phyloP scores from a whole-genome alignment of 495 filamentous ascomycete genomes.

The Annulohypoxylon maeteangense region DNA sequence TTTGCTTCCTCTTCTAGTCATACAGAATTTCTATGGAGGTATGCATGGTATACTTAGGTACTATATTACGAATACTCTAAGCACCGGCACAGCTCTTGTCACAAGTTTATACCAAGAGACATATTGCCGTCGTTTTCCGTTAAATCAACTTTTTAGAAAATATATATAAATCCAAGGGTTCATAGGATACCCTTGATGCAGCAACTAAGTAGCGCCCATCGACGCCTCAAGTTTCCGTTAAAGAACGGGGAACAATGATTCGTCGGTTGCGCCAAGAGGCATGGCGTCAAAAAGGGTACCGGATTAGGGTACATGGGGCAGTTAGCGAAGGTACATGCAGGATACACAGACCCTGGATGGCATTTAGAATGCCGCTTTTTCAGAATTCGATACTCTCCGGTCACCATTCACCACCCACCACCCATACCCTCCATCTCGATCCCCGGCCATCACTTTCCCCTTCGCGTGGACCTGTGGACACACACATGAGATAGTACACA shows the following conservation, averaged over 20 bases:
- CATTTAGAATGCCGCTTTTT: slow-evolving; percentile 43
- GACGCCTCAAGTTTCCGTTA: slow-evolving; percentile 12
- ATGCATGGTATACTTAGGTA: too few relatives aligned
- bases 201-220: slow-evolving; percentile 2
- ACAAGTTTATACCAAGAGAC: slow-evolving; percentile 1
- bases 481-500: slow-evolving; percentile 25
- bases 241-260: slow-evolving; percentile 24
- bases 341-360: slow-evolving; percentile 36
- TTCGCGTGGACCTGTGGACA: slow-evolving; percentile 19
- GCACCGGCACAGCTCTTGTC: not conserved
- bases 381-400: slow-evolving; percentile 44
- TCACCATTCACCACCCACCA: slow-evolving; percentile 31
- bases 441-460: slow-evolving; percentile 31
- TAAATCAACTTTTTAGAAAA: not conserved
- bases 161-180: not conserved
- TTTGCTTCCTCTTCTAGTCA: not conserved
- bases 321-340: slow-evolving; percentile 32
- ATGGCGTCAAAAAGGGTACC: slow-evolving; percentile 23
- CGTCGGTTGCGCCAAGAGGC: slow-evolving; percentile 17
- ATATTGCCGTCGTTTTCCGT: not conserved
- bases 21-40: not conserved
- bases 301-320: slow-evolving; percentile 33
- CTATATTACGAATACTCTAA: too few relatives aligned
- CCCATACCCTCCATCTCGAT: slow-evolving; percentile 45
- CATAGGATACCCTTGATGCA: slow-evolving; percentile 30